phyloP scores from a whole-genome alignment of 345 rosid genomes.

The Hypericum androsaemum region DNA sequence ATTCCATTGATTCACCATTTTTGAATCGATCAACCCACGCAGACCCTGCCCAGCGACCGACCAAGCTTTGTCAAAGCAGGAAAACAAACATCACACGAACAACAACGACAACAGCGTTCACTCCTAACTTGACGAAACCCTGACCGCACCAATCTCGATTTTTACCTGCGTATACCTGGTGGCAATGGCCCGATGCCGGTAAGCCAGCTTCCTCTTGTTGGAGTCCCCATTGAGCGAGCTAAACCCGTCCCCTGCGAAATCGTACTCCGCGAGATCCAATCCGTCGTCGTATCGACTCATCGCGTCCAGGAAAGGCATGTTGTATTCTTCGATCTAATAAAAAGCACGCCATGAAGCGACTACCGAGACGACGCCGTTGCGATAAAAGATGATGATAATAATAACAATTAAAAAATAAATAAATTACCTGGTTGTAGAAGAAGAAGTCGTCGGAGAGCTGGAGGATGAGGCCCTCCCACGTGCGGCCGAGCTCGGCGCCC shows the following conservation, averaged over 20 bases:
- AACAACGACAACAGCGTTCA: too few species aligned
- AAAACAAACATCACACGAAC: too few species aligned
- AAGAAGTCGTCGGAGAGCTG: constrained; percentile 52
- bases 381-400: neutral
- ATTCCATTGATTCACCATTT: constrained; percentile 35
- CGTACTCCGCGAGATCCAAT: constrained; percentile 53
- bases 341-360: neutral
- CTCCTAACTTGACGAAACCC: too few species aligned
- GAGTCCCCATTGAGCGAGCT: constrained; percentile 43
- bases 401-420: neutral
- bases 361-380: neutral
- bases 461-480: constrained; percentile 81
- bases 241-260: constrained; percentile 54
- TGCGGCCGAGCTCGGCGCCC: constrained; percentile 61
- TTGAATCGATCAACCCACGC: constrained; percentile 33
- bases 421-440: constrained; percentile 71
- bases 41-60: constrained; percentile 43
- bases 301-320: constrained; percentile 59
- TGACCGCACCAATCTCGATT: too few species aligned
- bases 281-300: constrained; percentile 61
- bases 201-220: constrained; percentile 63
- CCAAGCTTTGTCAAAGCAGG: too few species aligned
- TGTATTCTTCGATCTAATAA: constrained; percentile 62
- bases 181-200: constrained; percentile 54
- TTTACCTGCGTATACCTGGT: constrained; percentile 53